Base-by-base conservation (phyloP, 2,329 filamentous ascomycete species). In the Orbilia oligospora region DNA sequence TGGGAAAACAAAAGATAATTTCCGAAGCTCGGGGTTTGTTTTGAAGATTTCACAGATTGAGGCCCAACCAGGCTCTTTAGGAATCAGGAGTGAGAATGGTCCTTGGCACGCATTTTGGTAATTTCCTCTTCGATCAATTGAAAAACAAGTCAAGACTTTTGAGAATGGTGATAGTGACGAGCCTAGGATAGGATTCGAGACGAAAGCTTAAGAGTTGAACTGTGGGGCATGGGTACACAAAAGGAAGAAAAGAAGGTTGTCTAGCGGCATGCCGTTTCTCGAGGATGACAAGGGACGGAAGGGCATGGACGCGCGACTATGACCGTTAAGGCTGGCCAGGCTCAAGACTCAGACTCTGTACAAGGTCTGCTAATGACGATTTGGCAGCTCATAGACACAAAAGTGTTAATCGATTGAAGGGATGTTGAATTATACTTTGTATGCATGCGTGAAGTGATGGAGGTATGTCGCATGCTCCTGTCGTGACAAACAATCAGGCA, bases 191-290 rank as follows among this genome's bases (percentile, higher is more conserved):
- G 38, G 22, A 36, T 44, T 44, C 36, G 46, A 48, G 51, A 44
- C 36, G 49, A 56, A 68, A 61, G 56, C 36, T 61, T 61, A 61
- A 58, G 30, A 53, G 55, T 14, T 41, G 22, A 22, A 55, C 24
- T 48, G 58, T 27, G 58, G 61, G 61, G 58, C 24, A 61, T 71
- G 56, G 69, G 30, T 64, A 71, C 68, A 71, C 68, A 71, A 71
- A 55, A 20, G 46, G 61, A 53, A 48, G 51, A 48, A 46, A n/a
- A 14, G 41, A 46, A 36, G 27, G 41, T 65, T 71, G 55, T 76
- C 65, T 65, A 70, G 65, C 48, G 65, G 71, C 18, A 70, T 76
- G 56, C 64, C 66, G 9, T 61, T 20, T 61, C 36, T 20, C 48
- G 63, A 70, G 27, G 38, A 22, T 33, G 46, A 38, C 24, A 46